These are phyloP conservation scores for Lasiosphaeriaceae sp. DNA, from an alignment of 495 filamentous ascomycete genomes.

Conservation along the genomic window DNA sequence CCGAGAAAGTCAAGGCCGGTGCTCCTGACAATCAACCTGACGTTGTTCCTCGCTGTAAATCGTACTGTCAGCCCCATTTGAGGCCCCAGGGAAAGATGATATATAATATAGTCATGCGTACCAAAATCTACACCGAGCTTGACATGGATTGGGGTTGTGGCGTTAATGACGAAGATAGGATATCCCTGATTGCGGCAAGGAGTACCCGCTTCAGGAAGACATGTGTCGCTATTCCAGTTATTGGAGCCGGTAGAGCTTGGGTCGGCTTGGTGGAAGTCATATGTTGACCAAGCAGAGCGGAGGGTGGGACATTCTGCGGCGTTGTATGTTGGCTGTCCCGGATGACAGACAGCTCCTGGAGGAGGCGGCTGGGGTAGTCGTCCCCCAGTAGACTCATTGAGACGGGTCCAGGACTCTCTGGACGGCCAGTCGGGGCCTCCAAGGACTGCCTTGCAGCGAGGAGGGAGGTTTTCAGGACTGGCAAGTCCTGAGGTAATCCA, in stretches of 20 bases:
- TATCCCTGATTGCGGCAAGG: slow-evolving; percentile 41
- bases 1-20: slow-evolving; percentile 60
- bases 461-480: neutral
- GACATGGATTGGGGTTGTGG: slow-evolving; percentile 36
- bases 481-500: neutral
- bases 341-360: slow-evolving; percentile 55
- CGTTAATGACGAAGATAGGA: slow-evolving; percentile 48
- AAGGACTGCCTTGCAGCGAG: slow-evolving; percentile 32
- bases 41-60: slow-evolving; percentile 44
- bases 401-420: slow-evolving; percentile 21
- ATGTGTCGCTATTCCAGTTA: slow-evolving; percentile 42
- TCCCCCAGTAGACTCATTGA: slow-evolving; percentile 41
- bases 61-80: neutral
- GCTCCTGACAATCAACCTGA: slow-evolving; percentile 60
- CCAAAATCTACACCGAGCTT: slow-evolving; percentile 42
- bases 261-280: slow-evolving; percentile 33
- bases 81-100: neutral
- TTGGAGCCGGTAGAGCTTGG: slow-evolving; percentile 40
- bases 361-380: slow-evolving; percentile 49
- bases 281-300: slow-evolving; percentile 29
- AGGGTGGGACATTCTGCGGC: slow-evolving; percentile 30
- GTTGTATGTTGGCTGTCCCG: slow-evolving; percentile 31
- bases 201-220: slow-evolving; percentile 34
- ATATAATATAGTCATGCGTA: slow-evolving; percentile 5
- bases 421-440: slow-evolving; percentile 34